phyloP scores from a whole-genome alignment of 2,329 filamentous ascomycete species.

The Hymenoscyphus salicellus region DNA sequence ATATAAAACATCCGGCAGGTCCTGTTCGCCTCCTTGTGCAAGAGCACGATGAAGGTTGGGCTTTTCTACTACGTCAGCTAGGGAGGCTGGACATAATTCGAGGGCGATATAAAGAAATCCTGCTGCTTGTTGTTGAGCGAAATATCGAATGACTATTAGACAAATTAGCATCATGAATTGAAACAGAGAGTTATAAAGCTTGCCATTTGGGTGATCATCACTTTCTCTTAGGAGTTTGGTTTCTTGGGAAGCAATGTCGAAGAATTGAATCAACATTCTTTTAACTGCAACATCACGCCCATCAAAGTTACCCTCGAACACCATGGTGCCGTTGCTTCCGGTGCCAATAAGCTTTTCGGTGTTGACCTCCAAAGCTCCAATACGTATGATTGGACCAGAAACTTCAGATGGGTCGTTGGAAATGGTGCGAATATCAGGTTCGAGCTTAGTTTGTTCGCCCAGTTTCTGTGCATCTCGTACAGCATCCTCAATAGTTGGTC shows the following conservation, averaged over 20 bases:
- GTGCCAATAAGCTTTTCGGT: constrained; percentile 64
- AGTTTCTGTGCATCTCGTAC: constrained; percentile 59
- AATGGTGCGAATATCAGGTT: constrained; percentile 61
- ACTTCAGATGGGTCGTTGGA: constrained; percentile 58
- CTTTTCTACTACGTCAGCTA: constrained; percentile 86
- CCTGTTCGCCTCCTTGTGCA: constrained; percentile 67
- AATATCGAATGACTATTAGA: constrained; percentile 80
- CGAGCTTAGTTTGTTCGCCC: constrained; percentile 50
- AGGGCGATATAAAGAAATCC: constrained; percentile 95
- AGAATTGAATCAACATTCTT: constrained; percentile 93
- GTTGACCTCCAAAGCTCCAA: constrained; percentile 63
- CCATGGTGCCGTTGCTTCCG: constrained; percentile 94
- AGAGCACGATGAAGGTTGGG: constrained; percentile 65
- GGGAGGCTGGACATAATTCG: constrained; percentile 87
- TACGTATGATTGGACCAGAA: constrained; percentile 56
- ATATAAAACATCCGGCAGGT: constrained; percentile 76
- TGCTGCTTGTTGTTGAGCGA: constrained; percentile 81
- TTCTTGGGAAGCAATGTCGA: constrained; percentile 91
- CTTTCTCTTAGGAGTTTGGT: constrained; percentile 87
- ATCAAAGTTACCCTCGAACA: constrained; percentile 92
- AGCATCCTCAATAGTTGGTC: constrained; percentile 55
- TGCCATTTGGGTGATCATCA: constrained; percentile 86
- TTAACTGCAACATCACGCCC: constrained; percentile 93
- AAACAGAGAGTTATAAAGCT: constrained; percentile 19
- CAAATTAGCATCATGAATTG: constrained; percentile 29